Base-by-base conservation (phyloP, 2,329 filamentous ascomycete genomes). In the Paraphaeosphaeria minitans region DNA sequence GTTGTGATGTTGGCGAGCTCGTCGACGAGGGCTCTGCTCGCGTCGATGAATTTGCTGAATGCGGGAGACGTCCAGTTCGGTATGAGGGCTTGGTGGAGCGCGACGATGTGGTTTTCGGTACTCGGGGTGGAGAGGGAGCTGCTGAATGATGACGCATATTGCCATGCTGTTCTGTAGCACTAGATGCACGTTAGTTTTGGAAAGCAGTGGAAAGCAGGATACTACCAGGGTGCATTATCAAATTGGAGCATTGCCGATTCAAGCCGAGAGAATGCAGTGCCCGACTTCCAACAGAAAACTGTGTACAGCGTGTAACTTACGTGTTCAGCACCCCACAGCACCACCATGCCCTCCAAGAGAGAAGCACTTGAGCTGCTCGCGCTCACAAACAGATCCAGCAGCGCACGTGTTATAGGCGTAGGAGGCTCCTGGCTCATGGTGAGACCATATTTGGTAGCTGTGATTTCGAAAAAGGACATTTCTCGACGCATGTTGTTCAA, bases 261-360 rank as follows among this genome's bases (percentile, higher is more conserved):
- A 31, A 8, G 29, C 29, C 10, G 10, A 12, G 29, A 8, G 10
- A 10, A 29, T 29, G 27, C 27, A 29, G 27, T 29, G 27, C 27
- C 27, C 4, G 27, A 29, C 4, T 8, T 29, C 8, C 8, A 4
- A 29, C 27, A 29, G 27, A 4, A 29, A 29, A 31, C 7, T 31
- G 29, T 12, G 10, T 31, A 12, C 27, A 4, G 4, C 7, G 29
- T 31, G 29, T 31, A 22, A 71, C 78, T 47, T 75, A 81, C 80
- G 63, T 83, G 85, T 76, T 94, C 90, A 1, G 88, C 92, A n/a
- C 86, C 87, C 87, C 89, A 93, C 24, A 93, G 83, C n/a, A 91
- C 82, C 2, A 91, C 83, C 61, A 91, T 80, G 6, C 87, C 89
- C 71, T 92, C 89, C 2, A 93, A 77, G 68, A 91, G 71, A 1